These are phyloP conservation scores for Endothia cerciana DNA, from an alignment of 2,329 filamentous ascomycete species.

Conservation along the genomic window DNA sequence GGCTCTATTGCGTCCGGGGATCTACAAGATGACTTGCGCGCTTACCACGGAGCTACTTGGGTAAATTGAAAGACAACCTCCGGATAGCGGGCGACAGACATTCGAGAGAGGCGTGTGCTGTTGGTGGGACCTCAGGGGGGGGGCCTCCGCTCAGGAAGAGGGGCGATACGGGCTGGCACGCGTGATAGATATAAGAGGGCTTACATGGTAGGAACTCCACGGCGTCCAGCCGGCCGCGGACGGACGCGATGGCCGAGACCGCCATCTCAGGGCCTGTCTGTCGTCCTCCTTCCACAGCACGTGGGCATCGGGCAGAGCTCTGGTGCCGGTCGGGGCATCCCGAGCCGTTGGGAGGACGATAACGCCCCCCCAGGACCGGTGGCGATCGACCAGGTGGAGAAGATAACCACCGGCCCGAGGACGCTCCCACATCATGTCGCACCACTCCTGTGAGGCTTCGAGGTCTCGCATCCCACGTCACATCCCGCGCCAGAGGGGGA, in stretches of 20 bases:
- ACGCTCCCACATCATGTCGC: too few species aligned
- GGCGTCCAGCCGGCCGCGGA: neutral
- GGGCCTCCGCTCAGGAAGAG: too few species aligned
- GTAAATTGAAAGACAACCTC: neutral
- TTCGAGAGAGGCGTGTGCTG: neutral
- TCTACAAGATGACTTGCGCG: neutral
- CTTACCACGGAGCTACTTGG: too few species aligned
- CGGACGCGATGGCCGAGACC: neutral
- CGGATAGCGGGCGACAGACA: neutral
- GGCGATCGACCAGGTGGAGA: constrained; percentile 12
- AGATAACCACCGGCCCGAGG: constrained; percentile 2
- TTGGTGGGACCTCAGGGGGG: neutral
- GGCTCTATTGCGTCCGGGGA: neutral
- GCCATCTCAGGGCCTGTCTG: neutral
- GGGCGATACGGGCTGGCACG: too few species aligned
- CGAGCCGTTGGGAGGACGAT: neutral
- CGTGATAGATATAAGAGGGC: neutral
- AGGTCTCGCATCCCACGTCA: too few species aligned
- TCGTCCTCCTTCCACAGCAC: neutral
- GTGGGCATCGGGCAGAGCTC: neutral
- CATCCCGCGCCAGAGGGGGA: too few species aligned
- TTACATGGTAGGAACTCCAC: neutral
- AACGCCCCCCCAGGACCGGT: constrained; percentile 8
- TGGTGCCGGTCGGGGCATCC: constrained; percentile 6
- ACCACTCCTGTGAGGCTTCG: too few species aligned